Percentiles rank a stretch among this genome's conserved stretches.
Conservation (phyloP, 331 rosid species). For the Pyracantha coccinea region DNA sequence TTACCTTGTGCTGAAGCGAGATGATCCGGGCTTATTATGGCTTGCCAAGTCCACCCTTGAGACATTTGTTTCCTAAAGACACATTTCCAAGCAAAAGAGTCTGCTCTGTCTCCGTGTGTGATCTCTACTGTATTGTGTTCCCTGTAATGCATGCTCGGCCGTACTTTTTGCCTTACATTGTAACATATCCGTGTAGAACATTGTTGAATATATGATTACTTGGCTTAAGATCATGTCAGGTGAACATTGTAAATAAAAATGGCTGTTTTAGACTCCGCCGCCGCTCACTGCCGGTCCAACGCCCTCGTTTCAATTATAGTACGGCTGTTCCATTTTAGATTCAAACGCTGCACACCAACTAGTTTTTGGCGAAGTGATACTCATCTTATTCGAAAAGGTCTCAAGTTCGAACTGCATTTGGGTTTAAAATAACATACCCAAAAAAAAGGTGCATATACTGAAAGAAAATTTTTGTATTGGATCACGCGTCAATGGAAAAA, state of each 20-base stretch:
- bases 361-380: not conserved
- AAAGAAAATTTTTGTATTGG: slow-evolving; percentile 13
- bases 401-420: not conserved
- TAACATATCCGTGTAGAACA: not conserved
- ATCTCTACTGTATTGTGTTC: too few species aligned
- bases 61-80: slow-evolving; percentile 17
- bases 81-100: not conserved
- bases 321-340: not conserved
- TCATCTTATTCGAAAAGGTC: not conserved
- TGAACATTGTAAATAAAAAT: not conserved
- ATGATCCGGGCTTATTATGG: slow-evolving; percentile 93
- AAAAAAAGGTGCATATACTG: not conserved
- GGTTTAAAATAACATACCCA: not conserved
- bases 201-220: not conserved
- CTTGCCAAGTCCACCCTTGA: slow-evolving; percentile 86
- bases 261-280: not conserved
- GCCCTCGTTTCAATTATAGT: too few species aligned
- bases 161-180: not conserved
- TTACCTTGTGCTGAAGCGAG: slow-evolving; percentile 77
- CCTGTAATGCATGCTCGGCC: not conserved
- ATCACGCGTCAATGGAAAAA: not conserved
- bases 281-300: not conserved
- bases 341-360: not conserved
- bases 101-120: not conserved
- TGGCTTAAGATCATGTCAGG: not conserved